These are phyloP conservation scores for Periconia sp. DNA, from an alignment of 2,329 filamentous ascomycete genomes.

Conservation along the genomic window DNA sequence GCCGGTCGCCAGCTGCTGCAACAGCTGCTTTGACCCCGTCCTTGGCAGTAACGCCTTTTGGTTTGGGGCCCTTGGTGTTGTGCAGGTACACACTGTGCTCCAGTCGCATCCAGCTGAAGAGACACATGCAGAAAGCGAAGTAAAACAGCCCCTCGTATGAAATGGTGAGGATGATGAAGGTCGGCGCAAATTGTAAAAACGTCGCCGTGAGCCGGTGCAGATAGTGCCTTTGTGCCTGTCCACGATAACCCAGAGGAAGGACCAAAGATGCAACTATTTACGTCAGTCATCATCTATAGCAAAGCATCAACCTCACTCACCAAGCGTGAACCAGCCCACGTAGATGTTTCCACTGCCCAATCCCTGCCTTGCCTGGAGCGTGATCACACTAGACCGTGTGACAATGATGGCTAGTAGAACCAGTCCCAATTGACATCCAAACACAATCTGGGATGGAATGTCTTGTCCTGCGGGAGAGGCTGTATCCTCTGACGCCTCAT, in stretches of 20 bases:
- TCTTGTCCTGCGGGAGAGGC: constrained; percentile 40
- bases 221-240: constrained; percentile 83
- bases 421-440: constrained; percentile 76
- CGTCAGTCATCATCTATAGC: constrained; percentile 8
- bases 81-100: constrained; percentile 73
- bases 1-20: constrained; percentile 35
- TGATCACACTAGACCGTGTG: constrained; percentile 81
- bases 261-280: constrained; percentile 71
- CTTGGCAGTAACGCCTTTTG: constrained; percentile 17
- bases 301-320: constrained; percentile 50
- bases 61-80: constrained; percentile 13
- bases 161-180: constrained; percentile 94
- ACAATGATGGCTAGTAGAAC: constrained; percentile 80
- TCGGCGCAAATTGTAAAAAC: constrained; percentile 89
- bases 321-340: constrained; percentile 78
- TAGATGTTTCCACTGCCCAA: constrained; percentile 85
- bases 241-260: constrained; percentile 77
- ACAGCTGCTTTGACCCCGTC: constrained; percentile 42
- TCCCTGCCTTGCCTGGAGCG: constrained; percentile 80
- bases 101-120: constrained; percentile 88
- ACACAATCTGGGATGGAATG: constrained; percentile 58
- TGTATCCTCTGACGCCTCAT: constrained; percentile 35
- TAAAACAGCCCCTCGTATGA: constrained; percentile 98
- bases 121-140: constrained; percentile 77
- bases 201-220: constrained; percentile 85